Conservation (phyloP, 805 yeast genomes). For the Lachancea quebecensis region DNA sequence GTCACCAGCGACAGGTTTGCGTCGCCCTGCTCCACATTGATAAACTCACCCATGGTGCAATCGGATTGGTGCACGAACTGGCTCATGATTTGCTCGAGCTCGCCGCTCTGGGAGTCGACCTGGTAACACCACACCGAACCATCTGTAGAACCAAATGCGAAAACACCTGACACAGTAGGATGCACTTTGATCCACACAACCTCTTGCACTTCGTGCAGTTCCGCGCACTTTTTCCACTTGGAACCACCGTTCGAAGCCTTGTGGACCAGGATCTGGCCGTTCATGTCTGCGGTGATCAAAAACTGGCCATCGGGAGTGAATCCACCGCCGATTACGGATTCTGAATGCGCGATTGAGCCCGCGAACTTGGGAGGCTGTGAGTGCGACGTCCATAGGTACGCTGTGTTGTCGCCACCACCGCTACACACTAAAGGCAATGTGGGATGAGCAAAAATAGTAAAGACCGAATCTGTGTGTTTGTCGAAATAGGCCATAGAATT, state of each 20-base stretch:
- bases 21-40: slow-evolving; percentile 46
- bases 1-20: slow-evolving; percentile 65
- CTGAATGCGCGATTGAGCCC: slow-evolving; percentile 69
- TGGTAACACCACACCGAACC: slow-evolving; percentile 95
- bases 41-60: slow-evolving; percentile 73
- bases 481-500: slow-evolving; percentile 89
- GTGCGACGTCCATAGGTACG: slow-evolving; percentile 89
- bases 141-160: slow-evolving; percentile 88
- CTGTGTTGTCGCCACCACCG: slow-evolving; percentile 93
- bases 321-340: slow-evolving; percentile 77
- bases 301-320: slow-evolving; percentile 79
- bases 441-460: slow-evolving; percentile 78
- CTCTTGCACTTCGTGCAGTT: slow-evolving; percentile 84
- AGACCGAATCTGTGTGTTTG: slow-evolving; percentile 80
- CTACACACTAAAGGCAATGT: slow-evolving; percentile 75
- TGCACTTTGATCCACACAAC: slow-evolving; percentile 77
- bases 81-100: slow-evolving; percentile 63
- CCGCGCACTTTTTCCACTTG: slow-evolving; percentile 65
- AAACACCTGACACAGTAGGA: slow-evolving; percentile 60
- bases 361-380: slow-evolving; percentile 76
- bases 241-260: slow-evolving; percentile 71
- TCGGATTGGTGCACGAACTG: slow-evolving; percentile 78
- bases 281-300: slow-evolving; percentile 90
- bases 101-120: slow-evolving; percentile 44
- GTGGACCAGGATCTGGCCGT: slow-evolving; percentile 73